Evolutionary conservation across 495 filamentous ascomycete species (phyloP).

Genomic region (Pseudoneurospora amorphoporcata): DNA sequence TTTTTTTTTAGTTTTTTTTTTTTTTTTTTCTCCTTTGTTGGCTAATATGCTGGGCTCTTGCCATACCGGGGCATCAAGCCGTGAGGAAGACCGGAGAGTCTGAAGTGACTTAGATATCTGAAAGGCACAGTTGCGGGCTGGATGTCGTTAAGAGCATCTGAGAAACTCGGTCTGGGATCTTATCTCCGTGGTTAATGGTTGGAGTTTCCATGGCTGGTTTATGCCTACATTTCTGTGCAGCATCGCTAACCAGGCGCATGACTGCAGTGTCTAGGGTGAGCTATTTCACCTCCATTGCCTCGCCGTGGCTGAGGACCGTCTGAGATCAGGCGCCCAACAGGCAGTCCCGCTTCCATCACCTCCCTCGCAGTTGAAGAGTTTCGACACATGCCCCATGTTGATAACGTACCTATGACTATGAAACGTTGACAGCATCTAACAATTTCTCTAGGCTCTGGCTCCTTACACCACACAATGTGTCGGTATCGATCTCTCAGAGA

Average conservation of each 20-base stretch:
- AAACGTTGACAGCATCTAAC: background rate
- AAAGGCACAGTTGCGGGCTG: background rate
- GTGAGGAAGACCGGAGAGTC: background rate
- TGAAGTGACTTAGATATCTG: background rate
- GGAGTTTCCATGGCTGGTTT: background rate
- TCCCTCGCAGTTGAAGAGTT: background rate
- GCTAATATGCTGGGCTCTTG: slow-evolving; percentile 28
- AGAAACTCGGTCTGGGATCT: background rate
- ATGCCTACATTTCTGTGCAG: background rate
- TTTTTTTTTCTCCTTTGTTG: slow-evolving; percentile 17
- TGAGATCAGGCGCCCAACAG: background rate
- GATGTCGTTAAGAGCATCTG: too few species aligned
- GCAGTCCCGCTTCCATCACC: background rate
- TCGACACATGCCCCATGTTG: background rate
- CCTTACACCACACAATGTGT: slow-evolving; percentile 50
- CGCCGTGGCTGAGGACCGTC: background rate
- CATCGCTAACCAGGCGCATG: background rate
- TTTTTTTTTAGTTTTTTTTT: too few species aligned
- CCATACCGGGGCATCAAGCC: background rate
- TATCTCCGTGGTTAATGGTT: background rate
- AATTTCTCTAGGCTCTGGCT: slow-evolving; percentile 37
- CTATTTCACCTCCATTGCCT: background rate
- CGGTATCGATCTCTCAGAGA: slow-evolving; percentile 58
- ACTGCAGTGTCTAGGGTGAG: slow-evolving; percentile 8
- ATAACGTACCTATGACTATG: background rate